A percentile compares a stretch with the other conserved stretches of the same genome.
Evolutionary conservation across 2,329 filamentous ascomycete species (phyloP).

Genomic region (Colletotrichum melonis): DNA sequence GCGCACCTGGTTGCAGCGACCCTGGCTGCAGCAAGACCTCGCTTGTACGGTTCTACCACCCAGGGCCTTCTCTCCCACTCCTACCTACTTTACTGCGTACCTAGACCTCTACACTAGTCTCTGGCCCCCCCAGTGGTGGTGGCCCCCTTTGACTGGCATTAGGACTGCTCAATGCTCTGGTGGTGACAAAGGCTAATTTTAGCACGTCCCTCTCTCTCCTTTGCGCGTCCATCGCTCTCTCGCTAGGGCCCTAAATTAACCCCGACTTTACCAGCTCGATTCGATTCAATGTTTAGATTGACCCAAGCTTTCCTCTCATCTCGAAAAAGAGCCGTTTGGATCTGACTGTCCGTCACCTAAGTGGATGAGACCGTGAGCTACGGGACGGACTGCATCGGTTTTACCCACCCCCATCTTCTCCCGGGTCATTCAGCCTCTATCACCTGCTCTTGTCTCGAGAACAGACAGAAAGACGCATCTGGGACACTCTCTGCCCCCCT

Average conservation of each 20-base stretch:
- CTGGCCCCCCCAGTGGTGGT: neutral
- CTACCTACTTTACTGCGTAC: too few relatives aligned
- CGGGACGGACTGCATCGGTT: neutral
- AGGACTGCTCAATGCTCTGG: neutral
- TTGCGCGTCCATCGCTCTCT: neutral
- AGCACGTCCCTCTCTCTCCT: conserved; percentile 8
- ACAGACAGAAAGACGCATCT: neutral
- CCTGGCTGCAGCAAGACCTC: neutral
- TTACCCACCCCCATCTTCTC: neutral
- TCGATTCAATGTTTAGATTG: conserved; percentile 11
- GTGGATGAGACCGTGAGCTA: neutral
- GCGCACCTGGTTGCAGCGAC: conserved; percentile 17
- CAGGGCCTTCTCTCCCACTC: too few relatives aligned
- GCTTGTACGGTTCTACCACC: too few relatives aligned
- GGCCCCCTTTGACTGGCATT: neutral
- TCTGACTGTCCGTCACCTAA: neutral
- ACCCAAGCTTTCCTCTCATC: conserved; percentile 22
- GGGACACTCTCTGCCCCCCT: neutral
- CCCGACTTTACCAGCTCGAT: conserved; percentile 7
- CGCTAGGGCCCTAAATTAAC: conserved; percentile 12
- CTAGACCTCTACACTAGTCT: too few relatives aligned
- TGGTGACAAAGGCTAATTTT: conserved; percentile 27
- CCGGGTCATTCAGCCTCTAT: neutral
- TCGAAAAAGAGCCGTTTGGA: conserved; percentile 12
- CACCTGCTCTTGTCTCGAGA: neutral